Evolutionary conservation across 2,329 filamentous ascomycete species (phyloP), one percentile per base, ranked within the genome.

Genomic region (Mariannaea elegans): DNA sequence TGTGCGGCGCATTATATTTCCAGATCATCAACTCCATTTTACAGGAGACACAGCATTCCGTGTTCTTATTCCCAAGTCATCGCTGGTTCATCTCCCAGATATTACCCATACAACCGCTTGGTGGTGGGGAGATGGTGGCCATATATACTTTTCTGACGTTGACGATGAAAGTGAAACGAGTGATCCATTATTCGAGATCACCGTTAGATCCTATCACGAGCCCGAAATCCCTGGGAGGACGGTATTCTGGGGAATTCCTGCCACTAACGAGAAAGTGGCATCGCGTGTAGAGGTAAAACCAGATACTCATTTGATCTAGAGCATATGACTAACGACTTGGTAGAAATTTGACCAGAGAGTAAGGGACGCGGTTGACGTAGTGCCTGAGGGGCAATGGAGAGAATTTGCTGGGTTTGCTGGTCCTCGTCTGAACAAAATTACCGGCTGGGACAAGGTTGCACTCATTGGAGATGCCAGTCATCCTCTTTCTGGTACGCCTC

Each of bases 71-170:
- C 49, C 49, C 4, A 44, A 21, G 18, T 52, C 49, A 23, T 52
- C 39, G 7, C 29, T 52, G 27, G 18, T 24, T 36, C 49, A 52
- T 38, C n/a, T 52, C 4, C 49, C 49, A 2, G 49, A 52, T n/a
- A 52, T 52, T 13, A 44, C 29, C 9, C 18, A 44, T 24, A n/a
- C 38, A 5, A 52, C 49, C 16, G 29, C 49, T 2, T 52, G 49
- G 49, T 52, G 49, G 49, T 52, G 49, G 49, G 49, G 49, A 34
- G 38, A 52, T 5, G 29, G 23, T 18, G 49, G 49, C 18, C 49
- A 52, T 13, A n/a, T 32, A 19, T 52, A 52, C 18, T 52, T 52
- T 16, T 52, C 49, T n/a, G 49, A 52, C 5, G 49, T 52, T 7
- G 49, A 52, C 14, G 49, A 52, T 16, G 49, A 52, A 13, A 44